Percentiles rank a stretch among this genome's conserved stretches.
phyloP scores from a whole-genome alignment of 306 rosid genomes.

The Quercus aquifolioides region DNA sequence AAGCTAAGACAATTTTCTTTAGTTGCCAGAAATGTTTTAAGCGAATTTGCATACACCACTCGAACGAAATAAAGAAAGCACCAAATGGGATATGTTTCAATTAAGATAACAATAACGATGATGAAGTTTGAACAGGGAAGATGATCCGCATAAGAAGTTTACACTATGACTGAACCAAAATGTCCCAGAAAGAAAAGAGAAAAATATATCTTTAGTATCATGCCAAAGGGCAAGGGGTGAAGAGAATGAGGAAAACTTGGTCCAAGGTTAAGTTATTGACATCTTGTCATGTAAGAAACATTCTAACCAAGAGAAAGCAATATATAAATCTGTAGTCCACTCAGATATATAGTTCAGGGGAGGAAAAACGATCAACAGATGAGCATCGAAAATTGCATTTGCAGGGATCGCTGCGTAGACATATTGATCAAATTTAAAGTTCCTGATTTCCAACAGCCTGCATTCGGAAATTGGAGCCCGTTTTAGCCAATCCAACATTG shows the following conservation, averaged over 20 bases:
- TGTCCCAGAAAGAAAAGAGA: not conserved
- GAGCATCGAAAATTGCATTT: not conserved
- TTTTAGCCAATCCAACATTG: not conserved
- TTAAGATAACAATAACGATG: too few relatives aligned
- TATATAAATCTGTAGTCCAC: not conserved
- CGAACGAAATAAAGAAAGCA: too few relatives aligned
- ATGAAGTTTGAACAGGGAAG: too few relatives aligned
- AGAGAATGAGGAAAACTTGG: conserved; percentile 14
- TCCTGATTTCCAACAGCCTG: not conserved
- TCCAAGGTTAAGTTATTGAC: not conserved
- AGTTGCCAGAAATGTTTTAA: too few relatives aligned
- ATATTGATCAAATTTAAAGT: not conserved
- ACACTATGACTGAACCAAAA: too few relatives aligned
- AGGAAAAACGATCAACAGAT: not conserved
- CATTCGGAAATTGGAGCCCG: not conserved
- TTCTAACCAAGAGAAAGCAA: not conserved
- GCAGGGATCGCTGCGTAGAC: not conserved
- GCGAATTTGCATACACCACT: too few relatives aligned
- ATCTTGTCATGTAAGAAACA: not conserved
- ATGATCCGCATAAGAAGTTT: too few relatives aligned
- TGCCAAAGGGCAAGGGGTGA: conserved; percentile 14
- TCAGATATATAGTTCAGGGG: not conserved
- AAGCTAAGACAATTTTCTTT: too few relatives aligned
- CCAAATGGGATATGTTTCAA: too few relatives aligned
- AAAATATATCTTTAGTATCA: not conserved